phyloP scores from a whole-genome alignment of 2,329 filamentous ascomycete genomes.

The Aphanocladium album region DNA sequence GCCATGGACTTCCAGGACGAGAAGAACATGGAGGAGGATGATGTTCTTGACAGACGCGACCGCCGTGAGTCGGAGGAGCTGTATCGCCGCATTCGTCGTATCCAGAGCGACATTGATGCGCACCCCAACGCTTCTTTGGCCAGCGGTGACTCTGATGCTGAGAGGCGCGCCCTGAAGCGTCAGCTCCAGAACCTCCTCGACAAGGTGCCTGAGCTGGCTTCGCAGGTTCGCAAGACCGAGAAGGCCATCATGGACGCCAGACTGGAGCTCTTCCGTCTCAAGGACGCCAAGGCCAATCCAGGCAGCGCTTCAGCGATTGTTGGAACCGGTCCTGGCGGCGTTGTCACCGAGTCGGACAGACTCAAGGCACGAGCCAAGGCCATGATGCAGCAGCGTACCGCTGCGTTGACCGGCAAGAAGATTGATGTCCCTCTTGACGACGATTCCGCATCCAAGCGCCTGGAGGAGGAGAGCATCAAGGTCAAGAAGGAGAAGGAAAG shows the following conservation, averaged over 20 bases:
- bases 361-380: slow-evolving; percentile 93
- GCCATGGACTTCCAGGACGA: slow-evolving; percentile 97
- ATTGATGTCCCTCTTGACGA: slow-evolving; percentile 65
- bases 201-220: slow-evolving; percentile 85
- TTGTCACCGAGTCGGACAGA: slow-evolving; percentile 87
- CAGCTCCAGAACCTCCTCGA: slow-evolving; percentile 87
- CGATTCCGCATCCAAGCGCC: slow-evolving; percentile 70
- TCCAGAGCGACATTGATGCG: slow-evolving; percentile 90
- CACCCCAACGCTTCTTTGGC: slow-evolving; percentile 72
- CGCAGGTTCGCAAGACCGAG: slow-evolving; percentile 84
- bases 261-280: slow-evolving; percentile 87
- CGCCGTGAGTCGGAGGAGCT: slow-evolving; percentile 89
- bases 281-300: slow-evolving; percentile 88
- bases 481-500: slow-evolving; percentile 82
- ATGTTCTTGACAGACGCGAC: slow-evolving; percentile 83
- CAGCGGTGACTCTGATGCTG: slow-evolving; percentile 77
- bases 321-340: slow-evolving; percentile 86
- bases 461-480: slow-evolving; percentile 83
- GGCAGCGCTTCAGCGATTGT: slow-evolving; percentile 74
- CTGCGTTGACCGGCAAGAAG: slow-evolving; percentile 83
- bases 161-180: slow-evolving; percentile 77
- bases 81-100: slow-evolving; percentile 82
- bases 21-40: slow-evolving; percentile 82
- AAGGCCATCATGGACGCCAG: slow-evolving; percentile 88
- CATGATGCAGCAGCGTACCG: slow-evolving; percentile 97